Evolutionary conservation across 345 rosid species (phyloP).

Genomic region (Dovyalis caffra): DNA sequence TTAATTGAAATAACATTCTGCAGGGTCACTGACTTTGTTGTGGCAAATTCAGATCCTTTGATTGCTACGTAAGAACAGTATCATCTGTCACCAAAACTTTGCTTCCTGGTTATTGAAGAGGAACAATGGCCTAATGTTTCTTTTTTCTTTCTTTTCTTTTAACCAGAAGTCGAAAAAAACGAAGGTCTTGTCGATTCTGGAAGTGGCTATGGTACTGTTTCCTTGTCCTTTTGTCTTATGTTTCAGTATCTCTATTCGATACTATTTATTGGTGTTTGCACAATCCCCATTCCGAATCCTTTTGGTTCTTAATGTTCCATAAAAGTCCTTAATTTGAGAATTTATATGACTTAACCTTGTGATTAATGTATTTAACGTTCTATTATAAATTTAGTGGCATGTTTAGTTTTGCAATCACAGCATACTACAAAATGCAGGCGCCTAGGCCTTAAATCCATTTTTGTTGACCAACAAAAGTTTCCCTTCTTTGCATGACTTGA

Average conservation of each 20-base stretch:
- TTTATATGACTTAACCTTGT: not conserved
- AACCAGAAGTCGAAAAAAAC: constrained; percentile 53
- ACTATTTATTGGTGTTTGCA: not conserved
- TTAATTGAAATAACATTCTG: constrained; percentile 12
- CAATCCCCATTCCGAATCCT: not conserved
- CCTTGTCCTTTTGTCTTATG: constrained; percentile 1
- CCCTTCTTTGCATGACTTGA: not conserved
- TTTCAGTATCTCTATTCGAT: not conserved
- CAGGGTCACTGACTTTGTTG: constrained; percentile 58
- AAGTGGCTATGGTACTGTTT: constrained; percentile 74
- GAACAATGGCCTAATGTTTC: not conserved
- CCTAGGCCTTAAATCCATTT: not conserved
- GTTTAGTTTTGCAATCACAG: too few relatives aligned
- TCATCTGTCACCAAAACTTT: not conserved
- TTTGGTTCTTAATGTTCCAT: not conserved
- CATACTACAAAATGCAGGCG: not conserved
- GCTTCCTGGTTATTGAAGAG: not conserved
- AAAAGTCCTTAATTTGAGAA: not conserved
- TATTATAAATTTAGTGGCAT: not conserved
- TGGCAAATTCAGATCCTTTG: constrained; percentile 67
- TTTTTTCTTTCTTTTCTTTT: not conserved
- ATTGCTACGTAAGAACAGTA: constrained; percentile 46
- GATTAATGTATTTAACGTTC: not conserved
- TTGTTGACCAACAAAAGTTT: not conserved
- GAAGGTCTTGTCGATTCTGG: constrained; percentile 66